Conservation (phyloP, 2,329 filamentous ascomycete genomes). For the Clonostachys rhizophaga region DNA sequence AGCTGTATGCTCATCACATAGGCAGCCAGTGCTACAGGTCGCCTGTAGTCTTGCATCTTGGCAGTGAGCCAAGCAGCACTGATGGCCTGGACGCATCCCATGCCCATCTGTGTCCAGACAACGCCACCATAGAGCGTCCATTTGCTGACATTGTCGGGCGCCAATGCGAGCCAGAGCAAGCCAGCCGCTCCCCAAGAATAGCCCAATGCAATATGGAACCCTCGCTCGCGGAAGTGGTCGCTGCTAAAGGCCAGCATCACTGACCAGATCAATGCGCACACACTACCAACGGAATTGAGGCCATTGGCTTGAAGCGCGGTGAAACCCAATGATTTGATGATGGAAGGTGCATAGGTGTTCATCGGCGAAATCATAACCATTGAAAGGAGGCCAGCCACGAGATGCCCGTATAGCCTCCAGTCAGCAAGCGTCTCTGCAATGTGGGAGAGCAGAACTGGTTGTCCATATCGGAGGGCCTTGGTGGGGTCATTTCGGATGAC, state of each 20-base stretch:
- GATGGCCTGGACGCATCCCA: slow-evolving; percentile 20
- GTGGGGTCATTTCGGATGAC: slow-evolving; percentile 19
- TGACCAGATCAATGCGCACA: slow-evolving; percentile 16
- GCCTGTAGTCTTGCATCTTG: slow-evolving; percentile 19
- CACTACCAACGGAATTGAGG: slow-evolving; percentile 17
- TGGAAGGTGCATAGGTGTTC: slow-evolving; percentile 20
- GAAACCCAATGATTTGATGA: slow-evolving; percentile 19
- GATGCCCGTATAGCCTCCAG: slow-evolving; percentile 19
- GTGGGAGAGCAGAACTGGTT: slow-evolving; percentile 13
- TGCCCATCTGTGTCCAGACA: slow-evolving; percentile 22
- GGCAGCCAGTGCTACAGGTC: slow-evolving; percentile 17
- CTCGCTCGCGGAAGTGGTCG: slow-evolving; percentile 17
- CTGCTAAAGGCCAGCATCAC: slow-evolving; percentile 16
- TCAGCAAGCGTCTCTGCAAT: slow-evolving; percentile 16
- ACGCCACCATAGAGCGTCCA: slow-evolving; percentile 20
- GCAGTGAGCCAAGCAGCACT: slow-evolving; percentile 19
- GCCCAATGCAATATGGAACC: slow-evolving; percentile 16
- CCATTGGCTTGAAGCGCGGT: slow-evolving; percentile 17
- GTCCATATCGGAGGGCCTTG: slow-evolving; percentile 13
- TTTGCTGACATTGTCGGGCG: slow-evolving; percentile 11
- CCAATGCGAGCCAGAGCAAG: slow-evolving; percentile 16
- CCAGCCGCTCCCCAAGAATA: slow-evolving; percentile 17
- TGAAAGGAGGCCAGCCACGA: slow-evolving; percentile 14
- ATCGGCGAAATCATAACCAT: slow-evolving; percentile 22
- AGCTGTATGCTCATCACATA: slow-evolving; percentile 23